These are phyloP conservation scores for Urtica urens DNA, from an alignment of 306 rosid genomes.

Conservation along the genomic window DNA sequence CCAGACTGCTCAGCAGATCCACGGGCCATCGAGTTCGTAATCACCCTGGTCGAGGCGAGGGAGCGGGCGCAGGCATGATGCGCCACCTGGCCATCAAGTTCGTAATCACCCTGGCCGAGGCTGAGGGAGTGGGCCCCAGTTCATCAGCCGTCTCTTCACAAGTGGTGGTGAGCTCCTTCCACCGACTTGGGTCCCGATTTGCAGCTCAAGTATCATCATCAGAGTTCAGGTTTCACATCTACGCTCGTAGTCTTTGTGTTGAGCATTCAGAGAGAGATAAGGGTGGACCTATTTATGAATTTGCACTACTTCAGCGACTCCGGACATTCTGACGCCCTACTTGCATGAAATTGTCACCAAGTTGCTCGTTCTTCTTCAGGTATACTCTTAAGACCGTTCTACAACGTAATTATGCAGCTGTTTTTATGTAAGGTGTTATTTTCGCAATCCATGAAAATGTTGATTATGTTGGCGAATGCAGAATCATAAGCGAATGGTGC, in stretches of 20 bases:
- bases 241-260: too few relatives aligned
- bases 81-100: too few relatives aligned
- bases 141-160: constrained; percentile 81
- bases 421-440: neutral
- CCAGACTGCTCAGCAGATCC: too few relatives aligned
- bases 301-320: constrained; percentile 96
- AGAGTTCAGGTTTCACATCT: constrained; percentile 56
- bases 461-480: constrained; percentile 25
- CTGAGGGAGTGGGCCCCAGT: too few relatives aligned
- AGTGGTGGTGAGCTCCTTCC: constrained; percentile 86
- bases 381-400: constrained; percentile 14
- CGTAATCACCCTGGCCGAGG: too few relatives aligned
- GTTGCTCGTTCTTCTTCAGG: constrained; percentile 93
- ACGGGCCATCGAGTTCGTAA: constrained; percentile 92
- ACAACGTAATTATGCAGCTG: neutral
- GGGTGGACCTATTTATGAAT: too few relatives aligned
- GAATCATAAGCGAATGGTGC: constrained; percentile 99
- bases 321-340: constrained; percentile 79
- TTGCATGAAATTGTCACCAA: constrained; percentile 90
- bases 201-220: constrained; percentile 73
- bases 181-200: constrained; percentile 98
- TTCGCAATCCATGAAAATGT: too few relatives aligned
- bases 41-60: constrained; percentile 88
- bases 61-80: constrained; percentile 96
- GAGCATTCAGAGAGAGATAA: too few relatives aligned